phyloP scores from a whole-genome alignment of 805 yeast species.

The Naumovozyma castellii region DNA sequence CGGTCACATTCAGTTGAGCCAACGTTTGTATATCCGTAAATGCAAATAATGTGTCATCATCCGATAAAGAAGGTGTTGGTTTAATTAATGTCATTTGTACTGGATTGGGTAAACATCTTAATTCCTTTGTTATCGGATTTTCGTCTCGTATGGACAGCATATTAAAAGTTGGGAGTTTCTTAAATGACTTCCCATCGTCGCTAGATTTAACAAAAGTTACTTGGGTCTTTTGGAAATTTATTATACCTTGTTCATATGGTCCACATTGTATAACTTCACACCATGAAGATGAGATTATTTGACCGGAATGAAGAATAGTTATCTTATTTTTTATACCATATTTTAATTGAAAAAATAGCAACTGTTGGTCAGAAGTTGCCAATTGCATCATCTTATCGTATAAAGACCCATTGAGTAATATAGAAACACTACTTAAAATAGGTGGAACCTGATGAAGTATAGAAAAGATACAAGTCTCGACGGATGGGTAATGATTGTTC shows the following conservation, averaged over 20 bases:
- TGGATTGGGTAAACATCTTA: slow-evolving; percentile 11
- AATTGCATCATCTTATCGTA: slow-evolving; percentile 16
- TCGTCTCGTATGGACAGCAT: not conserved
- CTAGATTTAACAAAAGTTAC: slow-evolving; percentile 14
- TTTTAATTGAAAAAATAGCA: slow-evolving; percentile 17
- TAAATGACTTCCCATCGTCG: not conserved
- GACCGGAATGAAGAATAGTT: slow-evolving; percentile 13
- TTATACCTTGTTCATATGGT: slow-evolving; percentile 14
- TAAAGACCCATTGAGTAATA: slow-evolving; percentile 11
- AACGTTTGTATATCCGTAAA: slow-evolving; percentile 17
- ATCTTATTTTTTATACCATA: slow-evolving; percentile 8
- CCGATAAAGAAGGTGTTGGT: slow-evolving; percentile 7
- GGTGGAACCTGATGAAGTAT: slow-evolving; percentile 7
- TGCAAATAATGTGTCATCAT: slow-evolving; percentile 24
- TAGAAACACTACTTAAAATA: slow-evolving; percentile 8
- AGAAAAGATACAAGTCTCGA: slow-evolving; percentile 12
- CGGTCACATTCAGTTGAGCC: slow-evolving; percentile 12
- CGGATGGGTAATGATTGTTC: slow-evolving; percentile 3
- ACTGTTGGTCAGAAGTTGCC: slow-evolving; percentile 8
- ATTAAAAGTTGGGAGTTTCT: not conserved
- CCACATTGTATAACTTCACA: slow-evolving; percentile 15
- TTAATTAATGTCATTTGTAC: slow-evolving; percentile 8
- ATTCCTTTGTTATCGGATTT: not conserved
- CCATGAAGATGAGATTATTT: slow-evolving; percentile 9
- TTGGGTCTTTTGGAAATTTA: slow-evolving; percentile 15